phyloP scores from a whole-genome alignment of 2,329 filamentous ascomycete species.

The Microascus cirrosus region DNA sequence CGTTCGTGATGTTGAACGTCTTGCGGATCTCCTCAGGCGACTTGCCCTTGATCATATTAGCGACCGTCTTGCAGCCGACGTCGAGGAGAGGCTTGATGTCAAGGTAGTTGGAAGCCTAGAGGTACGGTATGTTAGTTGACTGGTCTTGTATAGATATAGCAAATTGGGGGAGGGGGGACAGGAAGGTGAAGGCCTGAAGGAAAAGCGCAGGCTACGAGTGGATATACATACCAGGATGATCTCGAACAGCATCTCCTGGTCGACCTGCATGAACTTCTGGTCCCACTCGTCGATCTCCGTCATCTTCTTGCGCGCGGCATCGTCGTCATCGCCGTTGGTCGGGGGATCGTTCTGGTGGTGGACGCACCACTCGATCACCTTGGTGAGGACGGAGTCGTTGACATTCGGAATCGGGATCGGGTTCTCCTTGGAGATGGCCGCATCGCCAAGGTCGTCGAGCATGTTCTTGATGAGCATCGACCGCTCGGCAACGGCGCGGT shows the following conservation, averaged over 20 bases:
- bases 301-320: conserved; percentile 92
- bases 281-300: conserved; percentile 99
- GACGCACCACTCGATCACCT: conserved; percentile 97
- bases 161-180: neutral
- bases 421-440: conserved; percentile 39
- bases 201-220: neutral
- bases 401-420: conserved; percentile 87
- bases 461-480: conserved; percentile 97
- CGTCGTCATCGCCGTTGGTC: conserved; percentile 75
- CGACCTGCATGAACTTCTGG: conserved; percentile 99
- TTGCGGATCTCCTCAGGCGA: conserved; percentile 98
- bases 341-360: conserved; percentile 86
- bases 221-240: conserved; percentile 79
- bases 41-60: conserved; percentile 99
- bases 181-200: neutral
- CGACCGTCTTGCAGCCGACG: conserved; percentile 97
- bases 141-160: neutral
- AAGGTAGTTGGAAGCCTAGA: conserved; percentile 88
- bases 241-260: conserved; percentile 99
- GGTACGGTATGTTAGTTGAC: neutral
- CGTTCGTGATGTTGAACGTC: conserved; percentile 99
- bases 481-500: conserved; percentile 77
- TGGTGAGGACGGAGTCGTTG: conserved; percentile 85
- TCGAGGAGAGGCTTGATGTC: conserved; percentile 98
- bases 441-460: conserved; percentile 80